Conservation (phyloP, 768 basidiomycete genomes). For the Gyrodon lividus region DNA sequence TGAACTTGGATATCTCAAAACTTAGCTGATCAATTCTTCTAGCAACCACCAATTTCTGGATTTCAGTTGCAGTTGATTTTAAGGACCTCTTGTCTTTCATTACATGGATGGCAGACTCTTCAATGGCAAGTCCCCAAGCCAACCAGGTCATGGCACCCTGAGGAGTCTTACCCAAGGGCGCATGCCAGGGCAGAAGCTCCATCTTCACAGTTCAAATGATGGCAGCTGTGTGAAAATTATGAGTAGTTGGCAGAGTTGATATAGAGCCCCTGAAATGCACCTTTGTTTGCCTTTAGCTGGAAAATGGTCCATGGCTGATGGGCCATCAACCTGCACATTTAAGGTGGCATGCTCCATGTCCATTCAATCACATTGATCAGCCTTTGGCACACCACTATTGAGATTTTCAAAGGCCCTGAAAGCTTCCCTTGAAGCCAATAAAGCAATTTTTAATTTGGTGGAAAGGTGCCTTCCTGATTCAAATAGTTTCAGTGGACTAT, state of each 20-base stretch:
- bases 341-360: background rate
- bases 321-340: background rate
- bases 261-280: no score
- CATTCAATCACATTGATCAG: background rate
- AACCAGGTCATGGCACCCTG: background rate
- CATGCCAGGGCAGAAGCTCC: background rate
- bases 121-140: background rate
- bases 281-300: constrained; percentile 3
- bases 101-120: background rate
- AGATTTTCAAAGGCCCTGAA: background rate
- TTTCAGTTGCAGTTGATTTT: background rate
- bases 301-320: constrained; percentile 3
- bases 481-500: background rate
- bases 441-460: background rate
- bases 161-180: no score
- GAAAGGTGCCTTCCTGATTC: background rate
- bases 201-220: background rate
- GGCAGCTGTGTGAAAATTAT: no score
- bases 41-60: background rate
- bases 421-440: no score
- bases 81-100: background rate
- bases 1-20: background rate
- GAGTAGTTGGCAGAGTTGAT: no score
- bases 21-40: background rate
- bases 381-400: background rate